Evolutionary conservation across 2,329 filamentous ascomycete genomes (phyloP).

Genomic region (Ascochyta rabiei): DNA sequence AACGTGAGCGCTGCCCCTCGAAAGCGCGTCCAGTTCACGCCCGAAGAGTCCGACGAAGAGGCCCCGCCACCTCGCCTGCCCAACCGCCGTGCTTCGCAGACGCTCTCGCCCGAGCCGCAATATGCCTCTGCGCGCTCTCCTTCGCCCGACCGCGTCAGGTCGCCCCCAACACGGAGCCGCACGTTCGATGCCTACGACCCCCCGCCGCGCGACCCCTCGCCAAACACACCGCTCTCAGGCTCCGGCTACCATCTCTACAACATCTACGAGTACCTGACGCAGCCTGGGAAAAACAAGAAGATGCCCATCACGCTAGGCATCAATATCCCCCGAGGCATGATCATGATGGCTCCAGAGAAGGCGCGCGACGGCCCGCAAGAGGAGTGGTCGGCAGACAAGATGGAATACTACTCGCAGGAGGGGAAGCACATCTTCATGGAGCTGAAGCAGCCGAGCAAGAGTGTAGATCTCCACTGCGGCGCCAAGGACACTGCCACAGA

Average conservation of each 20-base stretch:
- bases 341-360: conserved; percentile 89
- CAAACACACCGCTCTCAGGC: conserved; percentile 58
- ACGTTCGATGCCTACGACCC: conserved; percentile 52
- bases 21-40: conserved; percentile 62
- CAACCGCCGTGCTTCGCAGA: conserved; percentile 64
- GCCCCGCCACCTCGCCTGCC: conserved; percentile 66
- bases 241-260: conserved; percentile 94
- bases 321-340: conserved; percentile 84
- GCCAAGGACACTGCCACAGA: conserved; percentile 96
- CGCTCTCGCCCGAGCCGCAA: conserved; percentile 56
- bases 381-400: conserved; percentile 92
- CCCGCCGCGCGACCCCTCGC: conserved; percentile 47
- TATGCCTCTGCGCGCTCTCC: conserved; percentile 51
- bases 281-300: conserved; percentile 96
- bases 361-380: conserved; percentile 81
- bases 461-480: conserved; percentile 94
- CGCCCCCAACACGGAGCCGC: conserved; percentile 48
- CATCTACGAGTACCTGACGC: conserved; percentile 95
- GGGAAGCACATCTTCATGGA: conserved; percentile 98
- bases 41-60: conserved; percentile 71
- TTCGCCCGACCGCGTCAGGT: conserved; percentile 37
- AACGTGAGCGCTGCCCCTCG: conserved; percentile 54
- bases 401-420: conserved; percentile 97
- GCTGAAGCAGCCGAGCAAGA: conserved; percentile 88
- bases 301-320: conserved; percentile 98